These are phyloP conservation scores for Chrysosporium queenslandicum DNA, from an alignment of 2,329 filamentous ascomycete genomes.

Conservation along the genomic window DNA sequence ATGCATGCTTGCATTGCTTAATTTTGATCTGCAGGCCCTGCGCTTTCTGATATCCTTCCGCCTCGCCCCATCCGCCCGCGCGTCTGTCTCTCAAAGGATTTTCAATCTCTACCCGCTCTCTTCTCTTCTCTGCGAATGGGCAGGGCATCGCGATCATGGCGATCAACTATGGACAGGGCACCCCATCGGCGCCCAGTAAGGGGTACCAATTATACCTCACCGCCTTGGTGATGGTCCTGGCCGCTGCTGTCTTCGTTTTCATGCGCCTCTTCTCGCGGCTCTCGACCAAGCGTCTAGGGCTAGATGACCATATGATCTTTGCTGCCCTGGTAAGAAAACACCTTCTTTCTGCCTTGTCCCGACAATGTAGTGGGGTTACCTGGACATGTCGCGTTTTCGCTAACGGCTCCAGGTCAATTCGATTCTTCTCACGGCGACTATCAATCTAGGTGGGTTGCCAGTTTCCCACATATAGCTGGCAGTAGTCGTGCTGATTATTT, in stretches of 20 bases:
- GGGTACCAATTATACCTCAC: conserved; percentile 15
- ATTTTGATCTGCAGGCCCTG: too few relatives aligned
- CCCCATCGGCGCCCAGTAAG: not conserved
- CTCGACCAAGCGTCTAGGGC: conserved; percentile 19
- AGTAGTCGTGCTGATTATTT: not conserved
- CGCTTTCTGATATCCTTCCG: too few relatives aligned
- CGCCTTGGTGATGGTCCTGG: conserved; percentile 20
- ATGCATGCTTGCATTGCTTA: too few relatives aligned
- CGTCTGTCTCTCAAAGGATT: too few relatives aligned
- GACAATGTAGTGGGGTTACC: too few relatives aligned
- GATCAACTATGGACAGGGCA: conserved; percentile 14
- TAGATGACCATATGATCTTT: conserved; percentile 24
- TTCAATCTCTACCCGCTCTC: not conserved
- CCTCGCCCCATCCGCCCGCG: too few relatives aligned
- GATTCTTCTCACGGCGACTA: conserved; percentile 21
- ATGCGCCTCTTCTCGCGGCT: conserved; percentile 22
- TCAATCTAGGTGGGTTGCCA: conserved; percentile 18
- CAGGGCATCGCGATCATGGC: not conserved
- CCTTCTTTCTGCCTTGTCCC: too few relatives aligned
- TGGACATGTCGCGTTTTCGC: too few relatives aligned
- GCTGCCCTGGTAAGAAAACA: conserved; percentile 21
- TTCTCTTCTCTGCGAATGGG: not conserved
- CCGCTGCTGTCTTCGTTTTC: conserved; percentile 21
- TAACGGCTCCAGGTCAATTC: conserved; percentile 17
- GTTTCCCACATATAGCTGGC: not conserved